Conservation (phyloP, 2,329 filamentous ascomycete species). For the Penicillium sp. region DNA sequence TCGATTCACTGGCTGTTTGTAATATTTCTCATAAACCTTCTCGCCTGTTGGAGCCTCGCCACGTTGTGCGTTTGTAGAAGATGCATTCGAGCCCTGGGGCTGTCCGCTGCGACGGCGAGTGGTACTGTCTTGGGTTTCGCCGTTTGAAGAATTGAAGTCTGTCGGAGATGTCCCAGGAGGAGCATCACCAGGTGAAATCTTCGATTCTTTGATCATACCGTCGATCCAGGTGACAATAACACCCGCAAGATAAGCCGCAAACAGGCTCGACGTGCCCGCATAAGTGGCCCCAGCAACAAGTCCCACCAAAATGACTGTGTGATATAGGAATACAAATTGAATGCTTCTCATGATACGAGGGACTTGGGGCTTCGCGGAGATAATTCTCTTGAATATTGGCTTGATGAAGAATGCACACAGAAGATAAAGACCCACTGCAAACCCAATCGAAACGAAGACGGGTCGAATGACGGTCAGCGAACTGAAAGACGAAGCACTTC, state of each 20-base stretch:
- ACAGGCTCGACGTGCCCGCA: constrained; percentile 56
- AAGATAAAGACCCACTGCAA: constrained; percentile 29
- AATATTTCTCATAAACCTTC: constrained; percentile 48
- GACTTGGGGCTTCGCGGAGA: constrained; percentile 2
- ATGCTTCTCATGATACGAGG: constrained; percentile 7
- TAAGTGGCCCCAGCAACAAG: constrained; percentile 51
- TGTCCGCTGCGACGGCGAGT: neutral
- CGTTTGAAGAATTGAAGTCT: too few species aligned
- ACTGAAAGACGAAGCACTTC: constrained; percentile 30
- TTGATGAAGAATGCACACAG: constrained; percentile 23
- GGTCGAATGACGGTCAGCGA: constrained; percentile 50
- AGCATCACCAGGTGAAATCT: too few species aligned
- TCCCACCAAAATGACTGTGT: constrained; percentile 47
- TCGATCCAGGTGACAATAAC: constrained; percentile 53
- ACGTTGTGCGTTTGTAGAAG: too few species aligned
- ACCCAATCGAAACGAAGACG: constrained; percentile 48
- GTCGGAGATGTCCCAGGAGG: too few species aligned
- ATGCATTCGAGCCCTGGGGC: too few species aligned
- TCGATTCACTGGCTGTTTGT: constrained; percentile 44
- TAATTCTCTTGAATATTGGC: constrained; percentile 9
- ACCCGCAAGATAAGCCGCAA: constrained; percentile 59
- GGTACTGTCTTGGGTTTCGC: neutral
- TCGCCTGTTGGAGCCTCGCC: constrained; percentile 21
- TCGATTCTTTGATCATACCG: constrained; percentile 13
- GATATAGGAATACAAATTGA: constrained; percentile 39